Conservation (phyloP, 352 stramenopile genomes). For the Globisporangium mamillatum region DNA sequence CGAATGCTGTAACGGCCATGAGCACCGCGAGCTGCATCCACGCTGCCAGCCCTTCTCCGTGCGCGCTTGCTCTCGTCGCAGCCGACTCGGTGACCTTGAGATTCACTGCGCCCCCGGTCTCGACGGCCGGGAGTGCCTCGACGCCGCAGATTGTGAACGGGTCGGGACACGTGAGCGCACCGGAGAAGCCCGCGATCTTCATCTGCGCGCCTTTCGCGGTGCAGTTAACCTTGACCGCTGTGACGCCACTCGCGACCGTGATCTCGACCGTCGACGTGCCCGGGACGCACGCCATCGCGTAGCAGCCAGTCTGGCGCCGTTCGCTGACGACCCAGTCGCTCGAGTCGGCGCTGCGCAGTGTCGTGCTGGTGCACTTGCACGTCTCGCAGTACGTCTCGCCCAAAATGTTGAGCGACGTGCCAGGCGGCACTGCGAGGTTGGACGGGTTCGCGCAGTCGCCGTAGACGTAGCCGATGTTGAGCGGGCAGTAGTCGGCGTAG, state of each 20-base stretch:
- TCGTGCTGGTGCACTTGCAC: conserved; percentile 70
- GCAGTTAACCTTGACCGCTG: conserved; percentile 37
- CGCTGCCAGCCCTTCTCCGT: background rate
- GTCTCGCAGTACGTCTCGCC: conserved; percentile 73
- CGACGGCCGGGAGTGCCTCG: background rate
- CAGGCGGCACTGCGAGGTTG: conserved; percentile 47
- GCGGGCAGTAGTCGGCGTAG: conserved; percentile 76
- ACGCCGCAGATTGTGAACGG: conserved; percentile 49
- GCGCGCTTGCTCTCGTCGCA: background rate
- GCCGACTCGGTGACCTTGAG: conserved; percentile 1
- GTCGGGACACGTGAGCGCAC: conserved; percentile 62
- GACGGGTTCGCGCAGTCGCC: conserved; percentile 60
- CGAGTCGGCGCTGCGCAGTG: conserved; percentile 59
- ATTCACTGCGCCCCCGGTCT: background rate
- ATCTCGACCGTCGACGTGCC: conserved; percentile 36
- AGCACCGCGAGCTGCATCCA: background rate
- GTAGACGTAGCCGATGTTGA: conserved; percentile 65
- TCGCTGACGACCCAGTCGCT: conserved; percentile 52
- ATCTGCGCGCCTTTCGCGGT: conserved; percentile 35
- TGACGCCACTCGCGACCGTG: conserved; percentile 26
- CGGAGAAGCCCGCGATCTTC: conserved; percentile 43
- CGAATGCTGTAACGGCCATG: background rate
- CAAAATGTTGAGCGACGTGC: conserved; percentile 68
- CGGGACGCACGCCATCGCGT: conserved; percentile 59
- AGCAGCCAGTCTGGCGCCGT: conserved; percentile 71